Percentiles rank a stretch among this genome's conserved stretches.
Evolutionary conservation across 2,329 filamentous ascomycete species (phyloP).

Genomic region (Fusarium stilboides): DNA sequence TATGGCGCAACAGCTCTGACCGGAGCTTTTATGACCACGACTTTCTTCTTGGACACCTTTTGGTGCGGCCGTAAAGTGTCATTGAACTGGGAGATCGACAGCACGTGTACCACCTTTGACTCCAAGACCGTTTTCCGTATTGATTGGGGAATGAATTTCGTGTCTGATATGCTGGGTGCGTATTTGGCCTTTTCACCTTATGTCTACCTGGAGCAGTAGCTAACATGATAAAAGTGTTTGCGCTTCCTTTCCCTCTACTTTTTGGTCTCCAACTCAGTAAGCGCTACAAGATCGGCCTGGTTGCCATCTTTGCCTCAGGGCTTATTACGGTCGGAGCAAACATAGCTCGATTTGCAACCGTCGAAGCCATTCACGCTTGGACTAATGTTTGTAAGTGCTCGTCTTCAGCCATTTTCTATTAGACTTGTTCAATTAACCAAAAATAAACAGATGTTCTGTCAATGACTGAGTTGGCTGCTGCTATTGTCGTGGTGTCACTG

Average conservation of each 20-base stretch:
- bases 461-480: slow-evolving; percentile 41
- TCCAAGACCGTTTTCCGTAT: slow-evolving; percentile 50
- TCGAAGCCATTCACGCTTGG: slow-evolving; percentile 45
- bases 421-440: neutral
- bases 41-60: slow-evolving; percentile 51
- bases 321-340: slow-evolving; percentile 42
- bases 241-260: slow-evolving; percentile 36
- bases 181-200: neutral
- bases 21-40: slow-evolving; percentile 42
- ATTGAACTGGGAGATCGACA: slow-evolving; percentile 49
- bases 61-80: slow-evolving; percentile 51
- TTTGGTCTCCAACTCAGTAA: slow-evolving; percentile 35
- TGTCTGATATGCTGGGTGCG: slow-evolving; percentile 37
- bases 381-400: slow-evolving; percentile 45
- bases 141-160: slow-evolving; percentile 51
- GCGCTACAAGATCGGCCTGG: slow-evolving; percentile 34
- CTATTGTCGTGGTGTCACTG: slow-evolving; percentile 41
- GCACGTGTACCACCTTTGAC: slow-evolving; percentile 46
- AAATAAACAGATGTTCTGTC: slow-evolving; percentile 34
- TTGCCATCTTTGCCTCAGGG: slow-evolving; percentile 39
- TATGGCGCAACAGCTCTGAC: slow-evolving; percentile 46
- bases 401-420: too few relatives aligned
- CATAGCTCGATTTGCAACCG: slow-evolving; percentile 36
- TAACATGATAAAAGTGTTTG: slow-evolving; percentile 28
- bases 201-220: neutral